These are phyloP conservation scores for Chlamydomonas sphaeroides DNA, from an alignment of 139 green algal species.

Conservation along the genomic window DNA sequence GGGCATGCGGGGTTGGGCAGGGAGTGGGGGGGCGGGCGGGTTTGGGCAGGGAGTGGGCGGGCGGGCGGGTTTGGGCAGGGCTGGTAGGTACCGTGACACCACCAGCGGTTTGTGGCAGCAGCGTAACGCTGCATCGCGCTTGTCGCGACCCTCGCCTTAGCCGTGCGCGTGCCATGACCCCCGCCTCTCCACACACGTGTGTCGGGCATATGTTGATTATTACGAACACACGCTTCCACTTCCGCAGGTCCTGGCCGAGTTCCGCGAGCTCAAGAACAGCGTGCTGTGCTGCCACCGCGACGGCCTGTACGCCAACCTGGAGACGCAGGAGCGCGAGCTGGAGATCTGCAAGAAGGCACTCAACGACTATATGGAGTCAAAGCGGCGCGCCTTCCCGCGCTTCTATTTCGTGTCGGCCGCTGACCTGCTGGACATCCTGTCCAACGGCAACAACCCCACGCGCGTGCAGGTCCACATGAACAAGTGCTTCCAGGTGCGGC, in stretches of 20 bases:
- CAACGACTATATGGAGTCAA: conserved; percentile 87
- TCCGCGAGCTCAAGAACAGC: conserved; percentile 76
- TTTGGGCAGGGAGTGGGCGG: too few relatives aligned
- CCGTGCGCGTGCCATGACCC: too few relatives aligned
- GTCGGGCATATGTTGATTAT: too few relatives aligned
- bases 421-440: conserved; percentile 88
- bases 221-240: neutral
- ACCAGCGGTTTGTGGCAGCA: too few relatives aligned
- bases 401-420: conserved; percentile 91
- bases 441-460: conserved; percentile 83
- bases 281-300: conserved; percentile 81
- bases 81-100: too few relatives aligned
- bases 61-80: too few relatives aligned
- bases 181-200: too few relatives aligned
- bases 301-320: conserved; percentile 80
- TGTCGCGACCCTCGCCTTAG: too few relatives aligned
- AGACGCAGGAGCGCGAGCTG: conserved; percentile 77
- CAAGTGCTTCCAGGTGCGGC: conserved; percentile 93
- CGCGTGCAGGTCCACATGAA: conserved; percentile 88
- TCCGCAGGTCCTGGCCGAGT: conserved; percentile 50
- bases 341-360: conserved; percentile 87
- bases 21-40: too few relatives aligned
- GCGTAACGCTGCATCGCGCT: too few relatives aligned
- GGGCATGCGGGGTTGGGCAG: neutral
- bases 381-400: conserved; percentile 82